Conservation (phyloP, 78 protist genomes). For the Parvularia atlantis region DNA sequence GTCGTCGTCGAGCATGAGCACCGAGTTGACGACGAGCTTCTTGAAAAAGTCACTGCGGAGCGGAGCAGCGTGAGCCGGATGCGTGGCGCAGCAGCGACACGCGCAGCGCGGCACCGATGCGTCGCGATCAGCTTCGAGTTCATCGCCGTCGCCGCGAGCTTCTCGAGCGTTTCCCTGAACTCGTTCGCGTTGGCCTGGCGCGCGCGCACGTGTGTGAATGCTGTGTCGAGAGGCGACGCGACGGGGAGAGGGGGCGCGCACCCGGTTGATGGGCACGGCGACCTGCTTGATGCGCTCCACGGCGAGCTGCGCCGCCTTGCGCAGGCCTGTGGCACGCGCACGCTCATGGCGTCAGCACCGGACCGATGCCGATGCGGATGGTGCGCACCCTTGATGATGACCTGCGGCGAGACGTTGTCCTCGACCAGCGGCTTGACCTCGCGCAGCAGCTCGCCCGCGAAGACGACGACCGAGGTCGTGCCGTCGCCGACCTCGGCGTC, state of each 20-base stretch:
- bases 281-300: slow-evolving; percentile 29
- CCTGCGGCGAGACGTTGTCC: slow-evolving; percentile 96
- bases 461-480: slow-evolving; percentile 96
- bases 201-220: neutral
- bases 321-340: too few relatives aligned
- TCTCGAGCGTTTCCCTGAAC: slow-evolving; percentile 58
- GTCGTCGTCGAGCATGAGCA: slow-evolving; percentile 55
- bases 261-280: slow-evolving; percentile 11
- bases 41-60: slow-evolving; percentile 81
- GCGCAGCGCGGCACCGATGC: too few relatives aligned
- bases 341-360: too few relatives aligned
- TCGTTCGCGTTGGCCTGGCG: slow-evolving; percentile 15
- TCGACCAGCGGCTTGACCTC: slow-evolving; percentile 92
- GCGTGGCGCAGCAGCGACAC: too few relatives aligned
- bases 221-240: slow-evolving; percentile 7
- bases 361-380: neutral
- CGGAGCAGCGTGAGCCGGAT: too few relatives aligned
- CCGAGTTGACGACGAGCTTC: slow-evolving; percentile 93
- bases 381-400: slow-evolving; percentile 58
- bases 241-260: too few relatives aligned
- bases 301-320: too few relatives aligned
- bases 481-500: slow-evolving; percentile 95
- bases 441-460: slow-evolving; percentile 92
- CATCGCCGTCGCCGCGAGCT: slow-evolving; percentile 93
- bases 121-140: slow-evolving; percentile 89